phyloP scores from a whole-genome alignment of 306 rosid genomes.

The Citrullus colocynthis region DNA sequence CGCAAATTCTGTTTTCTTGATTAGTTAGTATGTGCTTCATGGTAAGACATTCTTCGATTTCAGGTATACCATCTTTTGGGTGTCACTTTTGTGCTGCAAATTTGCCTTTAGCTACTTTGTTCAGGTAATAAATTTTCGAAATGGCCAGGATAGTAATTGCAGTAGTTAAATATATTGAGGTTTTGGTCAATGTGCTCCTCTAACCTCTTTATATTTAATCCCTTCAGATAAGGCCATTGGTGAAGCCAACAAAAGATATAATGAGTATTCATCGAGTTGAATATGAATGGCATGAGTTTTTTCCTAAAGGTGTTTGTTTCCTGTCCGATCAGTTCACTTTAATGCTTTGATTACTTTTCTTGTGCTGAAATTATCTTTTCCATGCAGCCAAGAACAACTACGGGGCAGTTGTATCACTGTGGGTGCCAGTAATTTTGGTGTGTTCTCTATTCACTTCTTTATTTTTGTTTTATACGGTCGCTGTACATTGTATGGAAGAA shows the following conservation, averaged over 20 bases:
- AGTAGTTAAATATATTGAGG: background rate
- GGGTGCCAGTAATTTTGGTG: slow-evolving; percentile 78
- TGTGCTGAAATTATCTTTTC: slow-evolving; percentile 10
- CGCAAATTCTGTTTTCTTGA: slow-evolving; percentile 1
- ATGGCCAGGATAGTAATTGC: background rate
- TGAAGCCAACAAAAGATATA: slow-evolving; percentile 79
- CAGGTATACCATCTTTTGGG: slow-evolving; percentile 95
- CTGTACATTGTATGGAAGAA: slow-evolving; percentile 8
- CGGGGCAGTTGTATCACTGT: slow-evolving; percentile 70
- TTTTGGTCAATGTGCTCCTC: background rate
- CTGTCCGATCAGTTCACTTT: background rate
- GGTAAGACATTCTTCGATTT: slow-evolving; percentile 18
- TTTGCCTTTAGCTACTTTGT: slow-evolving; percentile 65
- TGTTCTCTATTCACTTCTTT: slow-evolving; percentile 18
- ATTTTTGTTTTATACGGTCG: background rate
- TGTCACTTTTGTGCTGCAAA: slow-evolving; percentile 65
- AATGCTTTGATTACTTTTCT: slow-evolving; percentile 1
- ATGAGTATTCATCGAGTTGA: slow-evolving; percentile 57
- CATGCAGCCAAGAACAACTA: slow-evolving; percentile 60
- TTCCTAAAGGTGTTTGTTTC: slow-evolving; percentile 51
- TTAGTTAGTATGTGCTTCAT: slow-evolving; percentile 13
- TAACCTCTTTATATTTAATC: background rate
- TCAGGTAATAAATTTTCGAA: slow-evolving; percentile 34
- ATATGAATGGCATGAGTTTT: slow-evolving; percentile 85
- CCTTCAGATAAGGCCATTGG: slow-evolving; percentile 74